phyloP scores from a whole-genome alignment of 2,329 filamentous ascomycete species.

The Purpureocillium lavendulum region DNA sequence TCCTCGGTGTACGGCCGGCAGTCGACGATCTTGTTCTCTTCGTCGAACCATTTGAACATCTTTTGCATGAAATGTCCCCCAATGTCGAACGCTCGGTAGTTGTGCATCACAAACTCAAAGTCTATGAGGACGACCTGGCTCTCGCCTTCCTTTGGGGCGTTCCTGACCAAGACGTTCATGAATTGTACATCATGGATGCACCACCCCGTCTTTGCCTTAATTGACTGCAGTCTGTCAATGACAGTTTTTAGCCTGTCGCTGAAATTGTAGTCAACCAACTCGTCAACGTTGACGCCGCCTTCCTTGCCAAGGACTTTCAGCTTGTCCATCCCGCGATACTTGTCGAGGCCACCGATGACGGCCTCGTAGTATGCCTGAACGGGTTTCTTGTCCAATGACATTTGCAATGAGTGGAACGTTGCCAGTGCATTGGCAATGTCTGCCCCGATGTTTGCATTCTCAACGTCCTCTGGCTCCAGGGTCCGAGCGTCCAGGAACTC shows the following conservation, averaged over 20 bases:
- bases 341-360: constrained; percentile 3
- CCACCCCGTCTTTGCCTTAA: constrained; percentile 6
- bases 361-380: constrained; percentile 6
- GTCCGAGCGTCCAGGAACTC: constrained; percentile 9
- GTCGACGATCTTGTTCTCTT: constrained; percentile 6
- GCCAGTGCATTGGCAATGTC: constrained; percentile 8
- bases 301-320: constrained; percentile 6
- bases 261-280: constrained; percentile 9
- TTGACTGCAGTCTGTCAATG: constrained; percentile 3
- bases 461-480: constrained; percentile 9
- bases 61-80: constrained; percentile 13
- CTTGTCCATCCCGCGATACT: constrained; percentile 6
- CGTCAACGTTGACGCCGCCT: constrained; percentile 6
- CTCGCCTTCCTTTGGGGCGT: background rate
- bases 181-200: constrained; percentile 13
- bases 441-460: constrained; percentile 6
- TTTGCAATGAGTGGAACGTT: constrained; percentile 5
- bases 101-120: constrained; percentile 10
- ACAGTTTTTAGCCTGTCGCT: background rate
- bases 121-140: constrained; percentile 8
- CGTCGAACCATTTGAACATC: constrained; percentile 11
- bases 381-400: background rate
- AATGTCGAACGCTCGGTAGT: constrained; percentile 12
- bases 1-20: constrained; percentile 7
- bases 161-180: constrained; percentile 10